phyloP scores from a whole-genome alignment of 768 basidiomycete genomes.

The Tulasnella sp. region DNA sequence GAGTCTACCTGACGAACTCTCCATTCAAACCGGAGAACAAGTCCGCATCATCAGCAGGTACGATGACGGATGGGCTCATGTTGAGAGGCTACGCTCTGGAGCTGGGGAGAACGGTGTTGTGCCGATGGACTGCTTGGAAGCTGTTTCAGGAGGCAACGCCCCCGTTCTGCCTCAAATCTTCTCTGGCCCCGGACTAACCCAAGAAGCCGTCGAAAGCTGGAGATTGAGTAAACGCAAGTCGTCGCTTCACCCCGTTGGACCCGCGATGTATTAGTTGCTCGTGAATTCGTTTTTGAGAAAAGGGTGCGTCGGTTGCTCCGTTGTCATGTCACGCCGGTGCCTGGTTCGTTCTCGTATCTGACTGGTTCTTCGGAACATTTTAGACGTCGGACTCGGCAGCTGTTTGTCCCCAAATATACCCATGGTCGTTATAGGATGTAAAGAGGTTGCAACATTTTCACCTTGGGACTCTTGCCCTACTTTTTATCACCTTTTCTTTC shows the following conservation, averaged over 20 bases:
- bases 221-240: conserved; percentile 32
- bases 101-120: conserved; percentile 33
- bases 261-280: not conserved
- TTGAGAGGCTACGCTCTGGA: conserved; percentile 28
- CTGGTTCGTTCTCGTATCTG: not conserved
- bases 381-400: conserved; percentile 9
- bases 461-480: conserved; percentile 17
- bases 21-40: conserved; percentile 30
- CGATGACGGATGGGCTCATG: conserved; percentile 35
- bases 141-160: conserved; percentile 13
- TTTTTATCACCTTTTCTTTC: not conserved
- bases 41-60: conserved; percentile 26
- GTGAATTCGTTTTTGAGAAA: not conserved
- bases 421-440: conserved; percentile 15
- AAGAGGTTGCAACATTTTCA: conserved; percentile 8
- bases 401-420: conserved; percentile 12
- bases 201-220: conserved; percentile 30
- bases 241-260: conserved; percentile 26
- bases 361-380: not conserved
- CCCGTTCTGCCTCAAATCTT: conserved; percentile 15
- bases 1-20: conserved; percentile 32
- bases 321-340: not conserved
- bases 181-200: conserved; percentile 28
- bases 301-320: not conserved
- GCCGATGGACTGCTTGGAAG: conserved; percentile 32